Evolutionary conservation across 1,284 basidiomycete genomes (phyloP).

Genomic region (Cutaneotrichosporon sp.): DNA sequence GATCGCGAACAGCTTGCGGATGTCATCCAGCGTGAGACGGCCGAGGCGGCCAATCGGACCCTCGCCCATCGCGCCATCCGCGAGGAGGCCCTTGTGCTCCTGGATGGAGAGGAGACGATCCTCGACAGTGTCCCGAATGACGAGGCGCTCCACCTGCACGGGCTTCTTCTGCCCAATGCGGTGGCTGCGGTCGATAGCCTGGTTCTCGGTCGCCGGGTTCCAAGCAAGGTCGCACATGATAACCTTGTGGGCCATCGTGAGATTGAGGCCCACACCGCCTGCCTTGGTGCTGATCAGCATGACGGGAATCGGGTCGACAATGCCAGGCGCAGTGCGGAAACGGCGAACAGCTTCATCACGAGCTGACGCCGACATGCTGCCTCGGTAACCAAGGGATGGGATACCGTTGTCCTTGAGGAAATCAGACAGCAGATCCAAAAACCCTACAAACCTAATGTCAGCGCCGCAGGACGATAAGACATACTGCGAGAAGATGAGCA

Average conservation of each 20-base stretch:
- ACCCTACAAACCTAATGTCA: conserved; percentile 37
- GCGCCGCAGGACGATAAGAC: neutral
- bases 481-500: conserved; percentile 45
- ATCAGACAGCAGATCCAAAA: conserved; percentile 41
- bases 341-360: conserved; percentile 41
- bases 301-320: conserved; percentile 34
- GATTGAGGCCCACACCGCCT: conserved; percentile 47
- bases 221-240: conserved; percentile 34
- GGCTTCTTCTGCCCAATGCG: conserved; percentile 86
- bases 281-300: conserved; percentile 53
- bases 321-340: conserved; percentile 35
- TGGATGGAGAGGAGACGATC: conserved; percentile 31
- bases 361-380: conserved; percentile 43
- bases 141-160: conserved; percentile 78
- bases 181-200: conserved; percentile 60
- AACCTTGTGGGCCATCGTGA: conserved; percentile 46
- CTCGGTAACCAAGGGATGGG: conserved; percentile 41
- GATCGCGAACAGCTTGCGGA: conserved; percentile 25
- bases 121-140: conserved; percentile 55
- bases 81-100: conserved; percentile 45
- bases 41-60: conserved; percentile 33
- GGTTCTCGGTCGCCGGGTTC: conserved; percentile 50
- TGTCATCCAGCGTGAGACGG: conserved; percentile 20
- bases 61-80: conserved; percentile 54
- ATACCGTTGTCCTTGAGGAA: conserved; percentile 36